A percentile compares a stretch with the other conserved stretches of the same genome.
Evolutionary conservation across 2,329 filamentous ascomycete genomes (phyloP).

Genomic region (Colletotrichum cordylinicola): DNA sequence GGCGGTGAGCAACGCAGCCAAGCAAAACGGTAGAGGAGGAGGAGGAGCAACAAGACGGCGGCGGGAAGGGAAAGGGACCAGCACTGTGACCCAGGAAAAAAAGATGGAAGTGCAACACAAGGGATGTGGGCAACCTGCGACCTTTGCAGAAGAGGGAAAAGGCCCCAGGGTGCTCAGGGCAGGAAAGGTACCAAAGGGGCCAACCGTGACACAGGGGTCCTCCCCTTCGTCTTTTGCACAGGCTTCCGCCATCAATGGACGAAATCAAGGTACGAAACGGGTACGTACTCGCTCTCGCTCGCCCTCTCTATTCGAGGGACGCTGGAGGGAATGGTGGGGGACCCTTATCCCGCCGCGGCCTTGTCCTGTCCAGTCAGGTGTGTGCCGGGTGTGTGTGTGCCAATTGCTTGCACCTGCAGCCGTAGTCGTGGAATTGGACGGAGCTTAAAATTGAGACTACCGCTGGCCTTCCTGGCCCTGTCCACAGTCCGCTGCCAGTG

Average conservation of each 20-base stretch:
- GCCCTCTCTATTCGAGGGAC: background rate
- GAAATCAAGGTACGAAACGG: background rate
- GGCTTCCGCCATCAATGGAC: background rate
- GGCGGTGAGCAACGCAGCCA: conserved; percentile 7
- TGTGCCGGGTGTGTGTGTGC: background rate
- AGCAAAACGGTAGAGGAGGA: background rate
- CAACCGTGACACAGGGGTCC: background rate
- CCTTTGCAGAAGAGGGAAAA: background rate
- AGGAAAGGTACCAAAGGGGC: background rate
- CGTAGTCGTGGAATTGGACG: conserved; percentile 4
- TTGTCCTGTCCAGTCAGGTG: background rate
- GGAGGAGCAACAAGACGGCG: background rate
- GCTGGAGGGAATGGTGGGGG: background rate
- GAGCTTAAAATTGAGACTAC: conserved; percentile 10
- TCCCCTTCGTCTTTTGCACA: background rate
- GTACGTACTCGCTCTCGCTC: background rate
- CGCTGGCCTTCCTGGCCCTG: background rate
- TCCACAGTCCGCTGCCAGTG: background rate
- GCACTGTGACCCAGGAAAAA: background rate
- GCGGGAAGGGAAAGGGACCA: conserved; percentile 8
- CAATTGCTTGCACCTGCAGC: background rate
- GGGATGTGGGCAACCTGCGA: background rate
- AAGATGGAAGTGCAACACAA: background rate
- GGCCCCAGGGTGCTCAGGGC: background rate
- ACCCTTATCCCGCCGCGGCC: conserved; percentile 5